Evolutionary conservation across 176 grass and related monocot genomes (phyloP), one percentile per base, ranked within the genome.

Genomic region (Cenchrus purpureus): DNA sequence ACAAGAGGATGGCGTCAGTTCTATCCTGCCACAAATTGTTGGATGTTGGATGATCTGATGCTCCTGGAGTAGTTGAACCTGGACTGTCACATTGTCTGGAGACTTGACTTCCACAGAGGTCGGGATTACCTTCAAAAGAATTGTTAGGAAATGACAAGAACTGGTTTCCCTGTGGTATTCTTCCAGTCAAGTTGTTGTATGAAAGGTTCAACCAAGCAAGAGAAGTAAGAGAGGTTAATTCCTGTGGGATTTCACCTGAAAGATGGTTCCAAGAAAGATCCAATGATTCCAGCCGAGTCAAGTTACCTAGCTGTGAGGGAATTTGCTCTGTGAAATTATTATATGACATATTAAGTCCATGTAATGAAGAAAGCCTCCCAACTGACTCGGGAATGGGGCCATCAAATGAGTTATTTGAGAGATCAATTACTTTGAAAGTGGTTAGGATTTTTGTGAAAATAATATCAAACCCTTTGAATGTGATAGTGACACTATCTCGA

Each of bases 181-280:
- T 31, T 45, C 86, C 86, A 0, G 22, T 12, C 45, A 46, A 46
- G 45, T 86, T 73, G 34, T 88, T 92, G 86, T 78, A 83, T 2
- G 90, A 92, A 40, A 92, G 37, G 59, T 92, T 79, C 3, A 92
- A 17, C 61, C 10, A 64, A 34, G 58, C 84, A 22, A 92, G 78
- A 48, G 15, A 92, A 48, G 74, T 89, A 13, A 89, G 42, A 14
- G 79, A 80, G 10, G 83, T 67, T 8, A 92, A 40, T 1, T 76
- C 73, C 0, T 16, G 13, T 0, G 83, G 90, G 13, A 92, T 89
- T 25, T 53, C 22, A 1, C 87, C 87, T 0, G 87, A 80, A 6
- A 92, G 79, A 0, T 76, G 25, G 58, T 89, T 92, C 15, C 12
- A 75, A 19, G 90, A 92, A 0, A 92, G 83, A 58, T 89, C 90